Conservation (phyloP, 352 stramenopile species). For the Phytophthora megakarya region DNA sequence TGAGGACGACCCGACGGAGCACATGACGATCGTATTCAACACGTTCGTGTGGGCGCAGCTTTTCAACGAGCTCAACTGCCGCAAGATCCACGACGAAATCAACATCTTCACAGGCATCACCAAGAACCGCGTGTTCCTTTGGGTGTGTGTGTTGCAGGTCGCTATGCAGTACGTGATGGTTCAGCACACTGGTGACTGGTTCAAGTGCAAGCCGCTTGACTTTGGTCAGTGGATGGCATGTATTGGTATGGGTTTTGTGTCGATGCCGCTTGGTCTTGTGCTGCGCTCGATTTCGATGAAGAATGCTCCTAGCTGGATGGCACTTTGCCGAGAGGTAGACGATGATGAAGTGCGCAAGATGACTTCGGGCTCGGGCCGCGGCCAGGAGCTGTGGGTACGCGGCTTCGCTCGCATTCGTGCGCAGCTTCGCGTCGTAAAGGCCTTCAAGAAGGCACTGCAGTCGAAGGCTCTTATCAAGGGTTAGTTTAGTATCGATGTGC, state of each 20-base stretch:
- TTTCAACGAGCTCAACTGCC: constrained; percentile 81
- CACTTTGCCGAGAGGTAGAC: constrained; percentile 55
- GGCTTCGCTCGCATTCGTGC: constrained; percentile 56
- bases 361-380: constrained; percentile 36
- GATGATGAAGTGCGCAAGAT: constrained; percentile 40
- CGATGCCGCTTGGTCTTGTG: constrained; percentile 55
- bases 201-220: constrained; percentile 60
- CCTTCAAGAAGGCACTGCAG: constrained; percentile 64
- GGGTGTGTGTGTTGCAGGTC: constrained; percentile 90
- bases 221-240: constrained; percentile 60
- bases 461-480: constrained; percentile 42
- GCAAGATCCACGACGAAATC: constrained; percentile 92
- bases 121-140: constrained; percentile 92
- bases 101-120: constrained; percentile 95
- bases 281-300: constrained; percentile 61
- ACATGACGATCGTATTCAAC: constrained; percentile 98
- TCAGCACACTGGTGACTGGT: constrained; percentile 88
- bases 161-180: constrained; percentile 94
- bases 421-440: constrained; percentile 70
- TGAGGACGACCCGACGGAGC: constrained; percentile 64
- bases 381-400: constrained; percentile 63
- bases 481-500: constrained; percentile 28
- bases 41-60: constrained; percentile 96
- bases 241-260: constrained; percentile 55
- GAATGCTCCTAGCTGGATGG: constrained; percentile 68